Evolutionary conservation across 179 eudicot genomes (phyloP).

Genomic region (Camellia oleifera): DNA sequence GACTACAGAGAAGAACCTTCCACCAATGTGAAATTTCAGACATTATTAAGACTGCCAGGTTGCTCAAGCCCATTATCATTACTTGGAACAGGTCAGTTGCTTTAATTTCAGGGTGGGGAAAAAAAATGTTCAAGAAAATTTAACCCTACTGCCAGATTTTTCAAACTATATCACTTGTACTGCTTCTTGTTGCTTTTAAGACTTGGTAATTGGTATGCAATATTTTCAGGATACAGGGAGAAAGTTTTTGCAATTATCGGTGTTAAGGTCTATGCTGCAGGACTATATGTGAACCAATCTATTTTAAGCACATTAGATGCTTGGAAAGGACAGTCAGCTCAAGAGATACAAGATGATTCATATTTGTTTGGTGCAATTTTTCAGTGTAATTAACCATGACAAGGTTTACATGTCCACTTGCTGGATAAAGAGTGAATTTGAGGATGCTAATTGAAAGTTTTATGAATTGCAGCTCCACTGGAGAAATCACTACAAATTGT

Average conservation of each 20-base stretch:
- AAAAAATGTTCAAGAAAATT: not conserved
- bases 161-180: not conserved
- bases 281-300: constrained; percentile 57
- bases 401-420: not conserved
- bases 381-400: constrained; percentile 45
- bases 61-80: constrained; percentile 71
- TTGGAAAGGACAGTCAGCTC: constrained; percentile 57
- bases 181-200: not conserved
- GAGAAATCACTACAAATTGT: constrained; percentile 85
- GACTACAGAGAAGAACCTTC: constrained; percentile 70
- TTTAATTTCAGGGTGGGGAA: not conserved
- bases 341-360: constrained; percentile 43
- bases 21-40: constrained; percentile 73
- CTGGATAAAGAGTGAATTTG: not conserved
- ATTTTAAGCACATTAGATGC: constrained; percentile 49
- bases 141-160: not conserved
- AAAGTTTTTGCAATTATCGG: constrained; percentile 90
- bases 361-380: constrained; percentile 59
- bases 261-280: constrained; percentile 95
- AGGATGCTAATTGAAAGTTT: constrained; percentile 12
- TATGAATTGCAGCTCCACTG: constrained; percentile 54
- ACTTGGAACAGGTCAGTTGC: constrained; percentile 75
- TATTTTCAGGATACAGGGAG: constrained; percentile 79
- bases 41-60: constrained; percentile 60
- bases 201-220: constrained; percentile 6